A percentile compares a stretch with the other conserved stretches of the same genome.
Conservation (phyloP, 2,329 filamentous ascomycete species). For the Nemania sp. region DNA sequence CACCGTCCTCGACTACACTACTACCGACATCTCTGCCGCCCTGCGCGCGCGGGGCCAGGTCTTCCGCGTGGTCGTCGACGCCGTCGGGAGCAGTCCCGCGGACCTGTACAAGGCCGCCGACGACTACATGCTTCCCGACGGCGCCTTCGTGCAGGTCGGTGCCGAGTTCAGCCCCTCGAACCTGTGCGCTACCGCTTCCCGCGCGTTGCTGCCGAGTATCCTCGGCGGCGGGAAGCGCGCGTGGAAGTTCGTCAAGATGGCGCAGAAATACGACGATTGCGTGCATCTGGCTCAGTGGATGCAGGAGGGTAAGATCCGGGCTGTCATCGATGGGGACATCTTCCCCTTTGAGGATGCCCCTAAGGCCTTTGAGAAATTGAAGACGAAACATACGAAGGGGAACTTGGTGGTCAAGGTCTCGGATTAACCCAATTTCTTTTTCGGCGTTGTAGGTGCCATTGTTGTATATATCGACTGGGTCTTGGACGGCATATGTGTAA, state of each 20-base stretch:
- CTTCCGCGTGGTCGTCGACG: conserved; percentile 69
- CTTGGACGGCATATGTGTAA: conserved; percentile 6
- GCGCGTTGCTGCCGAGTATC: conserved; percentile 50
- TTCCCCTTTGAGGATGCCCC: conserved; percentile 68
- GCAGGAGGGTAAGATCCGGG: conserved; percentile 67
- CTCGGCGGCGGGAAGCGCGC: conserved; percentile 57
- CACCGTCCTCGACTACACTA: conserved; percentile 71
- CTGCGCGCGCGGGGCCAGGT: conserved; percentile 61
- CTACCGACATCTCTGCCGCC: conserved; percentile 58
- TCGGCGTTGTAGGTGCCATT: not conserved
- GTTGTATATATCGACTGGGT: not conserved
- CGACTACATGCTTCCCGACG: conserved; percentile 61
- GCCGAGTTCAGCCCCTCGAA: conserved; percentile 46
- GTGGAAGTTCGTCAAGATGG: conserved; percentile 54
- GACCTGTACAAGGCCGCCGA: conserved; percentile 66
- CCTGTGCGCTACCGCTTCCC: conserved; percentile 39
- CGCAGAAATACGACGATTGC: conserved; percentile 59
- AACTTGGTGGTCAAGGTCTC: conserved; percentile 65
- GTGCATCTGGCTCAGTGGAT: conserved; percentile 66
- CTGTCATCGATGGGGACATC: conserved; percentile 64
- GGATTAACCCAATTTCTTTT: conserved; percentile 11
- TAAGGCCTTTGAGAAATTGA: conserved; percentile 69
- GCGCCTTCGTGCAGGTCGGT: conserved; percentile 66
- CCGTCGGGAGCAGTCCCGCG: conserved; percentile 61
- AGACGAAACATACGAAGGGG: conserved; percentile 65